Conservation (phyloP, 2,329 filamentous ascomycete species). For the Fusarium sterilihyphosum region DNA sequence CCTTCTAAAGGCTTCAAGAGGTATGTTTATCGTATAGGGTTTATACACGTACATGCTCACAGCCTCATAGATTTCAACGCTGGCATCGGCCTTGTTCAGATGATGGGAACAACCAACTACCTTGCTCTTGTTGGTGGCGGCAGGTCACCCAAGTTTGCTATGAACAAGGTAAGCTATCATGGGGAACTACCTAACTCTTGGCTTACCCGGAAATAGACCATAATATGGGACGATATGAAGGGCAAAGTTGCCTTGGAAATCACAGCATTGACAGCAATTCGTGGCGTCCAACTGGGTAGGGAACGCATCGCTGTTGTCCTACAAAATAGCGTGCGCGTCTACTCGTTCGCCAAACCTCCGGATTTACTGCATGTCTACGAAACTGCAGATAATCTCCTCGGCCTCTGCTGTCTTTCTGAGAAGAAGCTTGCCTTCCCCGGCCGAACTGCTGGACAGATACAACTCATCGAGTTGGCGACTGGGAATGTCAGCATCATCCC, state of each 20-base stretch:
- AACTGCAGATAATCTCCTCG: constrained; percentile 85
- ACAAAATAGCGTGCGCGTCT: constrained; percentile 83
- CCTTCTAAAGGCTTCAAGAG: constrained; percentile 68
- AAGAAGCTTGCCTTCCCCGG: constrained; percentile 85
- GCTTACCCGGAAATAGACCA: constrained; percentile 60
- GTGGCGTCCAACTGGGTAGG: constrained; percentile 80
- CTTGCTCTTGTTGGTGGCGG: constrained; percentile 91
- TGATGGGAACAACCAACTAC: constrained; percentile 89
- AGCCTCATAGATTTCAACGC: constrained; percentile 75
- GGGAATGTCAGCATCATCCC: constrained; percentile 93
- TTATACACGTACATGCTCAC: neutral
- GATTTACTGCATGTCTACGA: constrained; percentile 79
- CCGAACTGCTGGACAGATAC: constrained; percentile 87
- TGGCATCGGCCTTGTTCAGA: constrained; percentile 83
- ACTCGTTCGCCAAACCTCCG: constrained; percentile 79
- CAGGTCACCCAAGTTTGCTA: constrained; percentile 83
- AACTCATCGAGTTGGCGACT: constrained; percentile 81
- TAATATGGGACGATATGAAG: constrained; percentile 92
- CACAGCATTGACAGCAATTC: constrained; percentile 81
- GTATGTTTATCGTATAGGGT: constrained; percentile 40
- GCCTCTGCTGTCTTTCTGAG: constrained; percentile 80
- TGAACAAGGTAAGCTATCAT: constrained; percentile 73
- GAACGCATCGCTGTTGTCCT: constrained; percentile 83
- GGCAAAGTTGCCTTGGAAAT: constrained; percentile 79
- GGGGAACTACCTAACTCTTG: neutral